These are phyloP conservation scores for Zangia roseola DNA, from an alignment of 768 basidiomycete species.

Conservation along the genomic window DNA sequence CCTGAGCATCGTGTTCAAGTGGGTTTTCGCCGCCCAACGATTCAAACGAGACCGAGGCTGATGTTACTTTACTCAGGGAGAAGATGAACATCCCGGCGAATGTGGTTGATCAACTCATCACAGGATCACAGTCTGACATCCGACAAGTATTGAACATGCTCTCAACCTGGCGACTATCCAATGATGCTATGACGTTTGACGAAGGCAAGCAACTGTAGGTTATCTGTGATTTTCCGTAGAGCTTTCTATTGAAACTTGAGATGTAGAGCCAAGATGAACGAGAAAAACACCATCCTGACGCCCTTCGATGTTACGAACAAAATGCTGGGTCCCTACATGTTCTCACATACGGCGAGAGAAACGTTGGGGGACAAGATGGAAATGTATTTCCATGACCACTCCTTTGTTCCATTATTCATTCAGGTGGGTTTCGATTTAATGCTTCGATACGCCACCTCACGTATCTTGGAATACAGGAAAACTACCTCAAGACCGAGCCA, in stretches of 20 bases:
- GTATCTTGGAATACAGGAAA: constrained; percentile 63
- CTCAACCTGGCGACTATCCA: constrained; percentile 93
- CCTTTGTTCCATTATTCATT: constrained; percentile 92
- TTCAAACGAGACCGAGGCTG: neutral
- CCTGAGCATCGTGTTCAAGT: constrained; percentile 89
- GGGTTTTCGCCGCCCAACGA: constrained; percentile 20
- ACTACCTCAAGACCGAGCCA: constrained; percentile 87
- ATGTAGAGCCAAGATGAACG: constrained; percentile 78
- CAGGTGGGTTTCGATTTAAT: constrained; percentile 51
- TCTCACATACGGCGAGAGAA: constrained; percentile 77
- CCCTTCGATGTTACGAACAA: constrained; percentile 92
- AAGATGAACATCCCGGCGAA: constrained; percentile 90
- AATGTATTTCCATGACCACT: constrained; percentile 93
- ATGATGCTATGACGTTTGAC: constrained; percentile 81
- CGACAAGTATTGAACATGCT: constrained; percentile 98
- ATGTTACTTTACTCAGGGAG: constrained; percentile 52
- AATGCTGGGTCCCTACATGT: constrained; percentile 88
- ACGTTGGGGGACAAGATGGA: constrained; percentile 92
- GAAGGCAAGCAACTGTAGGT: constrained; percentile 88
- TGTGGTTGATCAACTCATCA: constrained; percentile 89
- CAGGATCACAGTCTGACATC: constrained; percentile 91
- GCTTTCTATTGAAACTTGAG: constrained; percentile 1
- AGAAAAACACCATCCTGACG: constrained; percentile 87
- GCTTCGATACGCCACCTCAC: neutral
- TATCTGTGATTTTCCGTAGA: neutral